Conservation (phyloP, 192 early-diverging fungal species). For the Rhizoclosmatium globosum region DNA sequence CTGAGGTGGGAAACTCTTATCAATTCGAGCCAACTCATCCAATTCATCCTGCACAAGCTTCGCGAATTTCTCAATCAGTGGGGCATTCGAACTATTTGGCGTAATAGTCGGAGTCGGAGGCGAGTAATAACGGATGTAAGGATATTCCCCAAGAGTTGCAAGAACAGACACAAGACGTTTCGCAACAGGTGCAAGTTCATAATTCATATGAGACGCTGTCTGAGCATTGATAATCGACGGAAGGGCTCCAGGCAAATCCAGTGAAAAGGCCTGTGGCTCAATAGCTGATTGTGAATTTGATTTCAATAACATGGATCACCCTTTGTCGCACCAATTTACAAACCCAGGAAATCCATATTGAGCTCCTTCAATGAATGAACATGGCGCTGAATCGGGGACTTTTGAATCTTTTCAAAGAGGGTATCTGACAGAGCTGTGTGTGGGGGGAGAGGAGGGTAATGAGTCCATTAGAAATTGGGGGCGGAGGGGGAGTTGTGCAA, state of each 20-base stretch:
- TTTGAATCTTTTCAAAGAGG: constrained; percentile 69
- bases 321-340: background rate
- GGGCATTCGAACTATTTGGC: constrained; percentile 62
- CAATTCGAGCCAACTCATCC: constrained; percentile 78
- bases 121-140: constrained; percentile 90
- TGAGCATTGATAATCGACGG: constrained; percentile 70
- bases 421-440: constrained; percentile 68
- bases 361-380: constrained; percentile 78
- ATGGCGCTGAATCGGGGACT: constrained; percentile 50
- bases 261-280: constrained; percentile 73
- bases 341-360: constrained; percentile 85
- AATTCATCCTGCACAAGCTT: constrained; percentile 85
- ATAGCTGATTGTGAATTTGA: constrained; percentile 49
- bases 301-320: background rate
- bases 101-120: constrained; percentile 62
- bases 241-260: constrained; percentile 75
- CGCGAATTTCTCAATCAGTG: constrained; percentile 80
- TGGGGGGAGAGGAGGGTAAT: background rate
- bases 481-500: too few relatives aligned
- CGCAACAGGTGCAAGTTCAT: constrained; percentile 53
- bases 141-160: constrained; percentile 87
- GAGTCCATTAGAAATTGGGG: too few relatives aligned
- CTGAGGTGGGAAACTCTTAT: constrained; percentile 64
- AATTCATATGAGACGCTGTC: constrained; percentile 61
- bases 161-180: constrained; percentile 86